Evolutionary conservation across 345 rosid species (phyloP).

Genomic region (Turnera subulata): DNA sequence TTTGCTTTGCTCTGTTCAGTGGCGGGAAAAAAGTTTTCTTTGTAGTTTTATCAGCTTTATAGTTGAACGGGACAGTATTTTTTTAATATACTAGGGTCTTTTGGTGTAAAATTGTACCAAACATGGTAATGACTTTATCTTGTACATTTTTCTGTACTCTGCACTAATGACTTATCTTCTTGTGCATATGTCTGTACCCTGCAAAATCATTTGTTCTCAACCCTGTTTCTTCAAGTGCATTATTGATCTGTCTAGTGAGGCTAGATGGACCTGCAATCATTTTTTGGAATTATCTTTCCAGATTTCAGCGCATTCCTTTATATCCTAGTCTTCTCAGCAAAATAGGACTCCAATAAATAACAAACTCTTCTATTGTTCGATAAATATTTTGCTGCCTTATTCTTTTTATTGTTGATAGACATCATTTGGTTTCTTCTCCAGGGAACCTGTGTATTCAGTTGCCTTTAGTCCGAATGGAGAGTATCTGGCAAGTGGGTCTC

Average conservation of each 20-base stretch:
- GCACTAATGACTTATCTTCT: too few species aligned
- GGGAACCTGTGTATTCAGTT: slow-evolving; percentile 90
- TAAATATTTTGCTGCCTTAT: not conserved
- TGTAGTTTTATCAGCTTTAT: not conserved
- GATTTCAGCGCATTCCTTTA: not conserved
- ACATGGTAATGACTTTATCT: not conserved
- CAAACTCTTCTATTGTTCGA: not conserved
- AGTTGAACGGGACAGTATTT: not conserved
- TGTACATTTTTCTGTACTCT: not conserved
- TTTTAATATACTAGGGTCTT: not conserved
- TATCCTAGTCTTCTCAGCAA: not conserved
- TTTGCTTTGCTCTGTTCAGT: not conserved
- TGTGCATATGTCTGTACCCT: too few species aligned
- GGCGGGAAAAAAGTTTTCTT: not conserved
- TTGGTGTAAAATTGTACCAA: too few species aligned
- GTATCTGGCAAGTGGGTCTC: slow-evolving; percentile 90
- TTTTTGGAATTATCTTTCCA: not conserved
- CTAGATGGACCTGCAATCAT: not conserved
- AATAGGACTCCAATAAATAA: not conserved
- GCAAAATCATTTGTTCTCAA: too few species aligned
- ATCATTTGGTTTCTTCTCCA: slow-evolving; percentile 19
- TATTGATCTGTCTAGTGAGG: too few species aligned
- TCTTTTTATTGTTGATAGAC: slow-evolving; percentile 5
- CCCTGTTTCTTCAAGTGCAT: too few species aligned
- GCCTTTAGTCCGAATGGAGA: slow-evolving; percentile 99